Evolutionary conservation across 345 rosid genomes (phyloP), one percentile per base, ranked within the genome.

Genomic region (Excoecaria cochinchinensis): DNA sequence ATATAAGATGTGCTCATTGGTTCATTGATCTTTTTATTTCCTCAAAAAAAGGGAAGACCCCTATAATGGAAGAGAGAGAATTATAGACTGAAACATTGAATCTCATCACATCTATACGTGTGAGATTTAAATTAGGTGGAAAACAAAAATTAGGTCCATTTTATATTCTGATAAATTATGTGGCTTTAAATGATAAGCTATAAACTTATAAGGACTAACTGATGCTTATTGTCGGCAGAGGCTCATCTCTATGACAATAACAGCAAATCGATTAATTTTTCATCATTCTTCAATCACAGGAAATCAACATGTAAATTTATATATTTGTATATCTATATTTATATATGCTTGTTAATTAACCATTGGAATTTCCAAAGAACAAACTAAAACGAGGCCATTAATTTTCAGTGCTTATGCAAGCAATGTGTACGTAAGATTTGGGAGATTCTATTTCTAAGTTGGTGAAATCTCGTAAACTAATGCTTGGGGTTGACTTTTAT

Each of bases 21-120:
- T 51, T 44, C 22, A 39, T 51, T 71, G 42, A 67, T 69, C 48
- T 80, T 58, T 75, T 53, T 53, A n/a, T n/a, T 58, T 9, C n/a
- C 9, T 16, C 3, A 55, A 3, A 16, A 55, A 16, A 16, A 55
- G 36, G 42, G 72, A 77, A 73, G 62, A 67, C 8, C 6, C 59
- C 57, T 39, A 78, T 82, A 78, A 78, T 80, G 17, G 82, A 73
- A 19, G 84, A 82, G 85, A 80, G 84, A 70, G 85, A 71, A 64
- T 31, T 31, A 31, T 16, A 61, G 48, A 12, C 15, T 69, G 6
- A 71, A 46, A 11, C 14, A 12, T 47, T 60, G 75, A 72, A 60
- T 46, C 75, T 72, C 48, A 60, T 63, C 76, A 6, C 15, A 22
- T 56, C 15, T 21, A 67, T 75, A 38, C 36, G 72, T 68, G 71